Base-by-base conservation (phyloP, 495 filamentous ascomycete species). In the Glonium stellatum region DNA sequence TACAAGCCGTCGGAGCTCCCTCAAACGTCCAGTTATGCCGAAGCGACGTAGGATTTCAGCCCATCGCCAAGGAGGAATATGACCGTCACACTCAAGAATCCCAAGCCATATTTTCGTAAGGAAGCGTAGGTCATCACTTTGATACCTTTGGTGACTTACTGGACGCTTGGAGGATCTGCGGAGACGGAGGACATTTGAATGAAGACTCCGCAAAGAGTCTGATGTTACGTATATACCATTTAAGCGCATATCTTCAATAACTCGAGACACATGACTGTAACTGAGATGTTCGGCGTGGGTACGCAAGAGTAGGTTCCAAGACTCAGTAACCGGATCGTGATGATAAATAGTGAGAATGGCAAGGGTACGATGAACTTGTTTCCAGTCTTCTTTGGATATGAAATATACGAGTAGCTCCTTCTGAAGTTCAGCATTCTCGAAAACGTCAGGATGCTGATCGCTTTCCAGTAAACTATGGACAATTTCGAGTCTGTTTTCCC, bases 391-490 rank as follows among this genome's bases (percentile, higher is more conserved):
- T 35, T 67, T 59, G 37, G 75, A 66, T 27, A 84, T 75, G 63
- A 82, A 82, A 13, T 72, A 73, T 1, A 72, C 50, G 9, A 88
- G 71, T 8, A 87, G 70, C 5, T 70, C 70, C 63, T 84, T 79
- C 65, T 88, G 87, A 1, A 84, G 63, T 0, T 73, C 42, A 0
- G 50, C 49, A 69, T 95, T 84, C 55, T 89, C 87, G 23, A 88
- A 81, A 4, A 80, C 76, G 59, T 90, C 87, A 0, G 87, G 87
- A 70, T 93, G 88, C 47, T 89, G 82, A 65, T 92, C 88, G 53
- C 81, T 85, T 22, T 77, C 64, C 1, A 92, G 66, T 1, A 95
- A 66, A 13, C 58, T 54, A 5, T 54, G 65, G 18, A 67, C 61
- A 23, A 67, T 13, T n/a, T 6, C 13, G 11, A 52, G 58, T 12